Evolutionary conservation across 2,329 filamentous ascomycete genomes (phyloP).

Genomic region (Magnaporthales sp.): DNA sequence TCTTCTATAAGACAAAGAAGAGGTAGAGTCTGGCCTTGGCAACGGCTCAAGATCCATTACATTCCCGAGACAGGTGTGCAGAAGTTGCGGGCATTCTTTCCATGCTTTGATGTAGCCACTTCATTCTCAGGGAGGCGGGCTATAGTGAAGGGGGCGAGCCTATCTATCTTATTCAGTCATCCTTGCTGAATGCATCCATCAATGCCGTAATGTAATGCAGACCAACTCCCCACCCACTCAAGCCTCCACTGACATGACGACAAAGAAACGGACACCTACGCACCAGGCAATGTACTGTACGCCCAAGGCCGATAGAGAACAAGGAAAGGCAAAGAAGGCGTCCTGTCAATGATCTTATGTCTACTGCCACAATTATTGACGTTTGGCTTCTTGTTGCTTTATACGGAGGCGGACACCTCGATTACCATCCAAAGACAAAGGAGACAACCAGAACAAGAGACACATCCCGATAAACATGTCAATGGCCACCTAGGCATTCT

Average conservation of each 20-base stretch:
- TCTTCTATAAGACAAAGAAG: slow-evolving; percentile 7
- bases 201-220: not conserved
- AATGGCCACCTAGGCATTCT: not conserved
- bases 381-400: not conserved
- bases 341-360: not conserved
- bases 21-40: slow-evolving; percentile 1
- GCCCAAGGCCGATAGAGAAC: not conserved
- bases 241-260: not conserved
- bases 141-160: not conserved
- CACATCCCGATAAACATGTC: slow-evolving; percentile 7
- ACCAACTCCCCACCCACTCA: not conserved
- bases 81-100: slow-evolving; percentile 14
- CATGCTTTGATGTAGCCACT: not conserved
- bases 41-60: slow-evolving; percentile 19
- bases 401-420: not conserved
- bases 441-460: slow-evolving; percentile 19
- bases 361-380: not conserved
- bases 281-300: not conserved
- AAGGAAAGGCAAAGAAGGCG: not conserved
- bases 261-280: not conserved
- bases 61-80: slow-evolving; percentile 31
- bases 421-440: slow-evolving; percentile 18
- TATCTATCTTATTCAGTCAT: not conserved
- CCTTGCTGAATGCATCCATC: not conserved
- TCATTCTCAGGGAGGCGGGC: not conserved